Evolutionary conservation across 1,284 basidiomycete genomes (phyloP).

Genomic region (Blastosporella zonata): DNA sequence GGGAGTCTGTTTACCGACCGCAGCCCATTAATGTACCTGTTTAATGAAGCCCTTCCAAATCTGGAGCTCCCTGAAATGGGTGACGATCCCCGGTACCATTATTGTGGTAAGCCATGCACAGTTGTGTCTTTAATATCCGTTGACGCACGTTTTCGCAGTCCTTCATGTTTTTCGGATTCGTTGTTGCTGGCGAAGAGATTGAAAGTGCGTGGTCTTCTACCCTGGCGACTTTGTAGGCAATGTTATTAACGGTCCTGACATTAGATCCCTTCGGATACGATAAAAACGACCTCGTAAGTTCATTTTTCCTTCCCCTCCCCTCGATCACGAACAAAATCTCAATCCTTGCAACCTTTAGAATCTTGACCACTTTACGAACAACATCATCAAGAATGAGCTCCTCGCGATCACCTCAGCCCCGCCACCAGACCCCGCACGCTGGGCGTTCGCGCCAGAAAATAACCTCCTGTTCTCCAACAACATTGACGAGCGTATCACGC

Average conservation of each 20-base stretch:
- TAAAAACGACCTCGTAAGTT: constrained; percentile 63
- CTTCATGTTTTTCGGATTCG: constrained; percentile 69
- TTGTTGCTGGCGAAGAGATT: constrained; percentile 69
- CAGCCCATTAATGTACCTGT: constrained; percentile 7
- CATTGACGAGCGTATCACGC: constrained; percentile 39
- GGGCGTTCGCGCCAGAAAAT: constrained; percentile 60
- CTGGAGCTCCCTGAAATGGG: constrained; percentile 54
- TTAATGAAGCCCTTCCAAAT: constrained; percentile 63
- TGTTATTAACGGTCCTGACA: constrained; percentile 12
- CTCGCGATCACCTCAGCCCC: constrained; percentile 53
- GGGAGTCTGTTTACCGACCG: neutral
- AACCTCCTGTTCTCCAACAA: constrained; percentile 47
- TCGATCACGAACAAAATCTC: neutral
- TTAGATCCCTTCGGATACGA: constrained; percentile 66
- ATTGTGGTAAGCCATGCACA: constrained; percentile 30
- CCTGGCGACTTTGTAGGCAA: constrained; percentile 8
- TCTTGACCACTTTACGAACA: constrained; percentile 63
- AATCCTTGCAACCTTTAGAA: constrained; percentile 34
- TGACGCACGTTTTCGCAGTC: constrained; percentile 31
- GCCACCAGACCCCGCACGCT: constrained; percentile 52
- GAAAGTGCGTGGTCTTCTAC: constrained; percentile 46
- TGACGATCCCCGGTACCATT: constrained; percentile 63
- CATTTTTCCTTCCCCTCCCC: constrained; percentile 2
- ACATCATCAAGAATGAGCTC: constrained; percentile 65
- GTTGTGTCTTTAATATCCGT: neutral